Conservation (phyloP, 768 basidiomycete genomes). For the Epithele typhae region DNA sequence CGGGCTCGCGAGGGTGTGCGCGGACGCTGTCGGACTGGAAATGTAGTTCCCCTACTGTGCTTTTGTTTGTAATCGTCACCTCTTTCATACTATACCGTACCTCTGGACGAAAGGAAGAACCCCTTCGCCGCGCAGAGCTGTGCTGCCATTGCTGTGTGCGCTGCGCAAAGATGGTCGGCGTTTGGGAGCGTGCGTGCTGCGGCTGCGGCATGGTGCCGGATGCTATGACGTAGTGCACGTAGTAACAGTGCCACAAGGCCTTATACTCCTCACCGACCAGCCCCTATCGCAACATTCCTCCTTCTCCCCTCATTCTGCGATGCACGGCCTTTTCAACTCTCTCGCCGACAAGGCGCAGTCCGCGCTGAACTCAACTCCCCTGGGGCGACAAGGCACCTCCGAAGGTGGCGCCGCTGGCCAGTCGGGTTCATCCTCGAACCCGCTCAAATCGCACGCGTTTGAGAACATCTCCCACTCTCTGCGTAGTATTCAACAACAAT, state of each 20-base stretch:
- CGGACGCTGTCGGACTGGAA: constrained; percentile 1
- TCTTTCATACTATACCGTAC: constrained; percentile 15
- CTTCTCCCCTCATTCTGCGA: constrained; percentile 21
- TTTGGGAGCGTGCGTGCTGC: too few species aligned
- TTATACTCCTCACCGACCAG: too few species aligned
- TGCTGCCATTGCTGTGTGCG: too few species aligned
- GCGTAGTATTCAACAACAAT: constrained; percentile 69
- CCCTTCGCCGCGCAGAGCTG: too few species aligned
- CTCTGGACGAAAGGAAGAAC: too few species aligned
- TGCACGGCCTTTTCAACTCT: constrained; percentile 58
- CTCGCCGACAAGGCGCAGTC: constrained; percentile 76
- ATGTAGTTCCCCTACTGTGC: constrained; percentile 9
- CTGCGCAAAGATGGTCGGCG: too few species aligned
- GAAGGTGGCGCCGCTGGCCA: constrained; percentile 37
- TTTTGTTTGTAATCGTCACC: constrained; percentile 14
- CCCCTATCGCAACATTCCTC: neutral
- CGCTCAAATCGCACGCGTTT: constrained; percentile 40
- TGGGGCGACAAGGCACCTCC: constrained; percentile 38
- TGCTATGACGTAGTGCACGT: constrained; percentile 23
- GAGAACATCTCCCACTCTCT: constrained; percentile 65
- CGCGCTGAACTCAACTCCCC: constrained; percentile 58
- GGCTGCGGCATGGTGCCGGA: too few species aligned
- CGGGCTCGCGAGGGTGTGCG: too few species aligned
- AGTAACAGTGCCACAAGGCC: constrained; percentile 14
- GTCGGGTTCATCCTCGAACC: constrained; percentile 4